phyloP scores from a whole-genome alignment of 257 asterid genomes.

The Oldenlandia corymbosa region DNA sequence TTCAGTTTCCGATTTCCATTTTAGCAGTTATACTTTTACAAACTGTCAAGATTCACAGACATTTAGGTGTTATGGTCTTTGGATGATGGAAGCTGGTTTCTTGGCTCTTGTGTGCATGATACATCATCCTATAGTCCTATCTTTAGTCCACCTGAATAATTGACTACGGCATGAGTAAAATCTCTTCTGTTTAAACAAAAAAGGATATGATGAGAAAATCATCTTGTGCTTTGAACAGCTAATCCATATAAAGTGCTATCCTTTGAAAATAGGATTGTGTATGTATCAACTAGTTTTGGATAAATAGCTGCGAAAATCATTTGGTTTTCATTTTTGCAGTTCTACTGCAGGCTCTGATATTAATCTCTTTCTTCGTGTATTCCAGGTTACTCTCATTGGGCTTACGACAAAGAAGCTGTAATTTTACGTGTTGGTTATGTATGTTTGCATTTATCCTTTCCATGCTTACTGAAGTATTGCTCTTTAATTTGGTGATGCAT shows the following conservation, averaged over 20 bases:
- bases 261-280: background rate
- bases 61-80: too few relatives aligned
- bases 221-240: background rate
- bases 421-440: constrained; percentile 74
- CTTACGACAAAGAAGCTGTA: constrained; percentile 62
- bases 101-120: background rate
- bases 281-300: background rate
- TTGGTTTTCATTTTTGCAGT: background rate
- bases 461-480: constrained; percentile 1
- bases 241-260: background rate
- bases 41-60: too few relatives aligned
- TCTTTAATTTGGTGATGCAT: constrained; percentile 11
- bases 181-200: background rate
- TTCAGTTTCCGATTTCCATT: background rate
- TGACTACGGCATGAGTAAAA: background rate
- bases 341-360: background rate
- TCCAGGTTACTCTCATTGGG: constrained; percentile 62
- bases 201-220: background rate
- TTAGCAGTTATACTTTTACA: background rate
- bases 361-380: constrained; percentile 1
- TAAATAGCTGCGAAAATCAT: background rate
- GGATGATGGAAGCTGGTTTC: background rate
- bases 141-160: too few relatives aligned
- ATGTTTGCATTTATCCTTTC: constrained; percentile 23
- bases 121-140: too few relatives aligned